These are phyloP conservation scores for Sophora flavescens DNA, from an alignment of 306 rosid genomes.

Conservation along the genomic window DNA sequence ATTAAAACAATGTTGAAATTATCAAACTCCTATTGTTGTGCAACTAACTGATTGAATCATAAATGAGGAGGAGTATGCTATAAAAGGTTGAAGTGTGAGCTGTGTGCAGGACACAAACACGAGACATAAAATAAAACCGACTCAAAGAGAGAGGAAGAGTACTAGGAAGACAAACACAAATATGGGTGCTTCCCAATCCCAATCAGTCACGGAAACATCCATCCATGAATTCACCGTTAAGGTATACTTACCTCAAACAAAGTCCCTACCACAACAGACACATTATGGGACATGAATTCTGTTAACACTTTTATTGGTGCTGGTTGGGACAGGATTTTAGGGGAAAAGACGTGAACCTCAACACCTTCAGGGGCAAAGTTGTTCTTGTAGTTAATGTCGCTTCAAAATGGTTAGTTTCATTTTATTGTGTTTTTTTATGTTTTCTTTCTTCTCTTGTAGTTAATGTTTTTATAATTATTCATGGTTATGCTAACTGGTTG, in stretches of 20 bases:
- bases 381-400: slow-evolving; percentile 93
- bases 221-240: slow-evolving; percentile 87
- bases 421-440: not conserved
- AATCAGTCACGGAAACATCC: slow-evolving; percentile 64
- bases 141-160: not conserved
- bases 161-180: not conserved
- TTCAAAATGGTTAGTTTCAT: slow-evolving; percentile 78
- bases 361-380: slow-evolving; percentile 76
- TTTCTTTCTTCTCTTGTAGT: not conserved
- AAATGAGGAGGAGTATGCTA: slow-evolving; percentile 32
- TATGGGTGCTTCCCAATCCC: slow-evolving; percentile 85
- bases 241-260: slow-evolving; percentile 54
- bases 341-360: slow-evolving; percentile 79
- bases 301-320: slow-evolving; percentile 17
- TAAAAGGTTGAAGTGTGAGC: slow-evolving; percentile 27
- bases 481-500: slow-evolving; percentile 35
- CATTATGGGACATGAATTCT: not conserved
- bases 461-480: not conserved
- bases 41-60: not conserved
- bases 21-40: not conserved
- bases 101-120: not conserved
- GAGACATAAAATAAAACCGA: not conserved
- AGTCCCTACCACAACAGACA: not conserved
- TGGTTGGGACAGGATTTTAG: slow-evolving; percentile 65
- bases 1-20: not conserved